Conservation (phyloP, 495 filamentous ascomycete species). For the Penicillium macrosclerotiorum region DNA sequence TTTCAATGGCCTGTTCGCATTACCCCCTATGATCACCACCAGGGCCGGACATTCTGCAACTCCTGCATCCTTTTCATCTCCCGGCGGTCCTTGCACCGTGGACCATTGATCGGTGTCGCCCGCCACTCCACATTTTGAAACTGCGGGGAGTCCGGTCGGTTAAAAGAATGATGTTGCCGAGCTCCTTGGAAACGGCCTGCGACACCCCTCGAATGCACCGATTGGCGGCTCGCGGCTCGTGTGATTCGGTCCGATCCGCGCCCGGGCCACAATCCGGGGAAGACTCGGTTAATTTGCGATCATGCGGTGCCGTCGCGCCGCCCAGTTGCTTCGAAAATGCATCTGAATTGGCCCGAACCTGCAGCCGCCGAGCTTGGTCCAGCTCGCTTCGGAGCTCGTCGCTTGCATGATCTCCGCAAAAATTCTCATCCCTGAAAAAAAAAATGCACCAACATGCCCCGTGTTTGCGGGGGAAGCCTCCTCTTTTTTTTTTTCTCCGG, state of each 20-base stretch:
- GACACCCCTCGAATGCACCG: too few species aligned
- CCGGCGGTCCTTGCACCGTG: too few species aligned
- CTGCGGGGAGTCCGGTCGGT: constrained; percentile 11
- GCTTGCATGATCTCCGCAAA: constrained; percentile 17
- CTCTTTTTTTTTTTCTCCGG: not conserved
- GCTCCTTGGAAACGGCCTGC: too few species aligned
- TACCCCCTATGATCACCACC: too few species aligned
- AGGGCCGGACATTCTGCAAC: too few species aligned
- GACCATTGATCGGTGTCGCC: not conserved
- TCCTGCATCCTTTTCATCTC: too few species aligned
- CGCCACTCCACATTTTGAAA: too few species aligned
- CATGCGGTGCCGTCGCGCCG: constrained; percentile 1
- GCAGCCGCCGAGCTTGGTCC: constrained; percentile 8
- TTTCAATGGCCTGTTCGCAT: too few species aligned
- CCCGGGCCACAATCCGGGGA: constrained; percentile 18
- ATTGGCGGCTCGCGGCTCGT: constrained; percentile 1
- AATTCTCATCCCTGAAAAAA: constrained; percentile 6
- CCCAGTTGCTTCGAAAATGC: not conserved
- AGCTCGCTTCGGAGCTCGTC: constrained; percentile 13
- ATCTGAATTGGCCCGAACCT: not conserved
- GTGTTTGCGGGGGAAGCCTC: constrained; percentile 22
- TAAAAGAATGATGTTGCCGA: constrained; percentile 5
- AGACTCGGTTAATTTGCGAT: constrained; percentile 20
- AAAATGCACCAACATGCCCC: constrained; percentile 13
- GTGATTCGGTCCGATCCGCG: constrained; percentile 6